Evolutionary conservation across 352 stramenopile genomes (phyloP), one percentile per base, ranked within the genome.

Genomic region (Pythium vanterpoolii): DNA sequence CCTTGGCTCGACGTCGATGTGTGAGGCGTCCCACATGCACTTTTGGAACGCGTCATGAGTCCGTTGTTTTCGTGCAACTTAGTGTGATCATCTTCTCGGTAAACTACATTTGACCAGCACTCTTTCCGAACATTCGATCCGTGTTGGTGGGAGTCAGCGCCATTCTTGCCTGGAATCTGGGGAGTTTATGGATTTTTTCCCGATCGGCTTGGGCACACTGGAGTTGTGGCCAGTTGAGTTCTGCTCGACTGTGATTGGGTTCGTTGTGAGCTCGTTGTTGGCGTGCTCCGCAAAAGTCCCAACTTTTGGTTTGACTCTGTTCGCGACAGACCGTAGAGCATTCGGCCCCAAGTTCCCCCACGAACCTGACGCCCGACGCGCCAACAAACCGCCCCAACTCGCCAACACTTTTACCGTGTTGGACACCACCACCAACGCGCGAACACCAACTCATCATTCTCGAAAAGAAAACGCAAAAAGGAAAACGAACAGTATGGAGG

Each of bases 401-500:
- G 10, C 31, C 31, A 11, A 11, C 31, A 11, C 31, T 36, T 36
- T 11, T 36, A n/a, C n/a, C 11, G 31, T 38, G 31, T 38, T 38
- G 31, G 31, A 38, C 10, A 38, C 2, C 1, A 47, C n/a, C 40
- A 47, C 40, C 31, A 14, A 48, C 42, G 26, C 42, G 13, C 7
- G 2, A 18, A 23, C 6, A 4, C n/a, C 9, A n/a, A n/a, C n/a
- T n/a, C n/a, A n/a, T n/a, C n/a, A n/a, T n/a, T n/a, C n/a, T 21
- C 16, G 40, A 28, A 34, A 60, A 33, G 14, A 43, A 54, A 39
- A 45, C 50, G 53, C 16, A 33, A 34, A 31, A 33, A 31, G 23
- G 23, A 39, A n/a, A n/a, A 46, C 27, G 40, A 76, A 30, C 11
- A n/a, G n/a, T n/a, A 95, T 97, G 88, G 89, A 97, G 72, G 86